Conservation (phyloP, 495 filamentous ascomycete genomes). For the Talaromyces ruber region DNA sequence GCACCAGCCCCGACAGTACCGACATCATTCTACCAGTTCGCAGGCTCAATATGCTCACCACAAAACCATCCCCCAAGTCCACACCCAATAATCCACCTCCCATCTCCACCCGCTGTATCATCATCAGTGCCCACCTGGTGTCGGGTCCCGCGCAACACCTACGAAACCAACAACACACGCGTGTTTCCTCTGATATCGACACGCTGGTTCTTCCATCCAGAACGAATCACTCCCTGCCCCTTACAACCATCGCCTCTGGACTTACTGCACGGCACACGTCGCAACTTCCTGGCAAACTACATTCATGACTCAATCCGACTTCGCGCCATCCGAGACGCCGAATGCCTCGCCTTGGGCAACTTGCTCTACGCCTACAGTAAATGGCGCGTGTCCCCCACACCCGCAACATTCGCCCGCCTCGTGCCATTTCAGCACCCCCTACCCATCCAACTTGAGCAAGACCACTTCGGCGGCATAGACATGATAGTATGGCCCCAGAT, state of each 20-base stretch:
- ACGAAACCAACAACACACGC: conserved; percentile 8
- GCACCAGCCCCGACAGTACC: neutral
- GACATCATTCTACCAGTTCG: neutral
- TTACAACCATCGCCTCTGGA: conserved; percentile 17
- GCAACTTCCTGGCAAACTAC: conserved; percentile 18
- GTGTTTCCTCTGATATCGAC: neutral
- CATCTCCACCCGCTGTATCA: neutral
- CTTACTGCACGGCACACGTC: conserved; percentile 19
- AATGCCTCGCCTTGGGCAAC: conserved; percentile 16
- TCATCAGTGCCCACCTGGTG: conserved; percentile 10
- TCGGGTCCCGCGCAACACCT: conserved; percentile 14
- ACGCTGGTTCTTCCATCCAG: conserved; percentile 13
- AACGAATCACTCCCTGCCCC: conserved; percentile 12
- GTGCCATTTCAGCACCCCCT: conserved; percentile 11
- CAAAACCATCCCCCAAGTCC: neutral
- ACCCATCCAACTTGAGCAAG: conserved; percentile 13
- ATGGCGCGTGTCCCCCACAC: conserved; percentile 17
- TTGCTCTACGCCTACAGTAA: conserved; percentile 14
- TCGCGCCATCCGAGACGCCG: conserved; percentile 20
- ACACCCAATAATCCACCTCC: neutral
- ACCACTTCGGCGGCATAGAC: conserved; percentile 15
- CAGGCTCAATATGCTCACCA: neutral
- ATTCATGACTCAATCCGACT: conserved; percentile 12
- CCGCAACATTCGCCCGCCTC: conserved; percentile 11
- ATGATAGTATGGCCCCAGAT: conserved; percentile 15